A percentile compares a stretch with the other conserved stretches of the same genome.
phyloP scores from a whole-genome alignment of 495 filamentous ascomycete genomes.

The Xylaria grammica region DNA sequence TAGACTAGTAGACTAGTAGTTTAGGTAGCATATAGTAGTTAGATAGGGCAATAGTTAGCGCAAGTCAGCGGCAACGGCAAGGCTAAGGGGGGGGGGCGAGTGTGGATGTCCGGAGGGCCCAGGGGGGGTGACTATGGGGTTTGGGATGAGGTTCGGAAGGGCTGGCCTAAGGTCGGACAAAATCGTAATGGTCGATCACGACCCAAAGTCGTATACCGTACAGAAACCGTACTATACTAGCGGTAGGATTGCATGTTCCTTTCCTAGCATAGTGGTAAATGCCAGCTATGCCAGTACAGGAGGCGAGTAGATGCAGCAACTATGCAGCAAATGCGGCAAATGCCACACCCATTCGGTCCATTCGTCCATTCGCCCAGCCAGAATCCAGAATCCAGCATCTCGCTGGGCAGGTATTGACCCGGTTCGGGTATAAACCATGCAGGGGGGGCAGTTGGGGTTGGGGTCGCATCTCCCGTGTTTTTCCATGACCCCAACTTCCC shows the following conservation, averaged over 20 bases:
- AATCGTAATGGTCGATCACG: constrained; percentile 18
- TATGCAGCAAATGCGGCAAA: no score
- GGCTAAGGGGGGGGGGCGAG: constrained; percentile 9
- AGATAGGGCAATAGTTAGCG: background rate
- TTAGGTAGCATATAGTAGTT: background rate
- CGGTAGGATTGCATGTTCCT: no score
- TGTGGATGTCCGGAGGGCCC: constrained; percentile 4
- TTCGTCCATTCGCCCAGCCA: constrained; percentile 1
- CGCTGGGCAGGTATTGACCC: background rate
- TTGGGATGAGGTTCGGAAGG: background rate
- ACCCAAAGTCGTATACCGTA: no score
- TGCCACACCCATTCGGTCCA: no score
- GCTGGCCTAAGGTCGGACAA: constrained; percentile 12
- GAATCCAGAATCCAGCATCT: no score
- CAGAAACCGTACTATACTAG: no score
- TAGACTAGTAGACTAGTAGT: background rate
- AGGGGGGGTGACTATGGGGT: constrained; percentile 9
- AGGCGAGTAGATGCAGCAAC: no score
- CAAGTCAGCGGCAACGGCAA: constrained; percentile 12
- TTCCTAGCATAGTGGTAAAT: no score
- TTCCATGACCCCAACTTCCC: constrained; percentile 18
- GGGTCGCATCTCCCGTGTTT: constrained; percentile 23
- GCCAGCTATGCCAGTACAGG: no score
- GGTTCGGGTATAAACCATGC: constrained; percentile 18
- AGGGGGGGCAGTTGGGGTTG: constrained; percentile 5